Evolutionary conservation across 495 filamentous ascomycete genomes (phyloP).

Genomic region (Durotheca rogersii): DNA sequence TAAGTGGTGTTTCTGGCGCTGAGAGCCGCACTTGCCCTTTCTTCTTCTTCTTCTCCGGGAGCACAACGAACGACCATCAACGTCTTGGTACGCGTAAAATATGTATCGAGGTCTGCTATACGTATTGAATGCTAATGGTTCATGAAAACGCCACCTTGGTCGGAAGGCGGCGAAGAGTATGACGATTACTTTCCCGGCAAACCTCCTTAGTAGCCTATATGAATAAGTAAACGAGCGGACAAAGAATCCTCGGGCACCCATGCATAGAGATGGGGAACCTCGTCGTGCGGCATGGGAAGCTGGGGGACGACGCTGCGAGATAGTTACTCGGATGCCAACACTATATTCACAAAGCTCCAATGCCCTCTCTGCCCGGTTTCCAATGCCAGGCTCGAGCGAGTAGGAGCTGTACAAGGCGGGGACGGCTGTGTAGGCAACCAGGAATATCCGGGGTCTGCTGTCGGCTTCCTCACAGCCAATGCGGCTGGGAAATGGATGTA

Average conservation of each 20-base stretch:
- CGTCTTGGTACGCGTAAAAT: slow-evolving; percentile 1
- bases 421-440: no score
- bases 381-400: not conserved
- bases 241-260: slow-evolving; percentile 20
- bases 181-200: no score
- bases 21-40: slow-evolving; percentile 3
- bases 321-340: not conserved
- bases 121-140: slow-evolving; percentile 24
- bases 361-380: not conserved
- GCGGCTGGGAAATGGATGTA: no score
- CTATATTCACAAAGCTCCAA: not conserved
- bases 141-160: slow-evolving; percentile 17
- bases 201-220: slow-evolving; percentile 14
- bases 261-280: slow-evolving; percentile 24
- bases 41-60: slow-evolving; percentile 2
- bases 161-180: no score
- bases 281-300: slow-evolving; percentile 21
- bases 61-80: not conserved
- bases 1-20: slow-evolving; percentile 1
- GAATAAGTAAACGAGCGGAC: slow-evolving; percentile 7
- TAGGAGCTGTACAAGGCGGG: no score
- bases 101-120: slow-evolving; percentile 10
- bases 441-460: no score
- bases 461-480: no score
- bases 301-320: not conserved